These are phyloP conservation scores for Suillus fuscotomentosus DNA, from an alignment of 768 basidiomycete genomes.

Conservation along the genomic window DNA sequence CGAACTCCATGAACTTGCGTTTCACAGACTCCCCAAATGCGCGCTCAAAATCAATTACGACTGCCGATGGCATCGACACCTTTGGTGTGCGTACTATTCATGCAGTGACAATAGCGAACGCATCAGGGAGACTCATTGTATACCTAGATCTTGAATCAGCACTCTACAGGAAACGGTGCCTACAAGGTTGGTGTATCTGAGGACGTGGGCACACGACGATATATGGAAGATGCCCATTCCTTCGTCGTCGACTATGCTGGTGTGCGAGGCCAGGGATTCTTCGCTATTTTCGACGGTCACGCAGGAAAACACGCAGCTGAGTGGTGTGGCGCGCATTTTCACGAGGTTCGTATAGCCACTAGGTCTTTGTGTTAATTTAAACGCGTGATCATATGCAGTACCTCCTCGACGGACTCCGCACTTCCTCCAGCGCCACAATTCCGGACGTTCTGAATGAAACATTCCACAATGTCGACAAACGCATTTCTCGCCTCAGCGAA, in stretches of 20 bases:
- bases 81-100: slow-evolving; percentile 56
- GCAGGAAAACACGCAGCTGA: slow-evolving; percentile 98
- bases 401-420: slow-evolving; percentile 68
- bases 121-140: neutral
- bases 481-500: slow-evolving; percentile 81
- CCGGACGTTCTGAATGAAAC: slow-evolving; percentile 92
- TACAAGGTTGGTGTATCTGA: slow-evolving; percentile 71
- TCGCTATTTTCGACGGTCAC: slow-evolving; percentile 97
- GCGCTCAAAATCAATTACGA: slow-evolving; percentile 77
- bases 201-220: slow-evolving; percentile 85
- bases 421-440: slow-evolving; percentile 55
- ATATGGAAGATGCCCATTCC: slow-evolving; percentile 97
- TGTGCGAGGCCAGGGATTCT: slow-evolving; percentile 94
- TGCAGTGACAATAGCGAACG: neutral
- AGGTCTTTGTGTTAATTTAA: neutral
- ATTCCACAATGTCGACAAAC: slow-evolving; percentile 88
- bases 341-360: slow-evolving; percentile 55
- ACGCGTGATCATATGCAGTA: slow-evolving; percentile 34
- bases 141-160: slow-evolving; percentile 46
- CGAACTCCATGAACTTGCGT: slow-evolving; percentile 13
- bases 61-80: slow-evolving; percentile 72
- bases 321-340: slow-evolving; percentile 97
- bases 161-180: slow-evolving; percentile 61
- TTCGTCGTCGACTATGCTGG: slow-evolving; percentile 94
- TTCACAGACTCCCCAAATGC: slow-evolving; percentile 72